Conservation (phyloP, 2,329 filamentous ascomycete genomes). For the Penicillium sp. region DNA sequence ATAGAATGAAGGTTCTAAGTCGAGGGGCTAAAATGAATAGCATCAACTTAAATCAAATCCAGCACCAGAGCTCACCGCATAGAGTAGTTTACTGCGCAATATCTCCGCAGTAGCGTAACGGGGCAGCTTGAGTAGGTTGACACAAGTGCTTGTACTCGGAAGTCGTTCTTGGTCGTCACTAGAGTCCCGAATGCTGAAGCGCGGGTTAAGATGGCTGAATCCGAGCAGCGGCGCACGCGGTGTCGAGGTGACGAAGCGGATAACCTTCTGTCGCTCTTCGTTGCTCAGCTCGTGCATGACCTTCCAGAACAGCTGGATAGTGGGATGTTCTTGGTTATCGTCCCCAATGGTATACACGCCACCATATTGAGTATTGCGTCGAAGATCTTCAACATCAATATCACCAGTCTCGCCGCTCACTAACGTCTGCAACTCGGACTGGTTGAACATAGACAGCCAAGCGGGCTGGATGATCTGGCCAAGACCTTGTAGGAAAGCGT, state of each 20-base stretch:
- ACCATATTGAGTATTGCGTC: conserved; percentile 81
- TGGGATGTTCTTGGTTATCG: conserved; percentile 82
- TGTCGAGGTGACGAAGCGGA: conserved; percentile 95
- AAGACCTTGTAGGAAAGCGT: conserved; percentile 84
- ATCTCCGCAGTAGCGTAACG: conserved; percentile 69
- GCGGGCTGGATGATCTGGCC: conserved; percentile 84
- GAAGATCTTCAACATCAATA: conserved; percentile 85
- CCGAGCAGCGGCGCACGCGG: conserved; percentile 87
- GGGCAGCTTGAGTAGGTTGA: conserved; percentile 91
- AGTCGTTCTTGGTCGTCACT: conserved; percentile 75
- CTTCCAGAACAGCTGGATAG: conserved; percentile 85
- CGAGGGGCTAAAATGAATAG: conserved; percentile 3
- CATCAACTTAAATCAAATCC: conserved; percentile 75
- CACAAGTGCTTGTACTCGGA: conserved; percentile 93
- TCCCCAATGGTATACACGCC: conserved; percentile 90
- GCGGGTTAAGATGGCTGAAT: conserved; percentile 81
- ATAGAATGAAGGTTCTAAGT: not conserved
- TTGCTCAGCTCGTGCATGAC: conserved; percentile 79
- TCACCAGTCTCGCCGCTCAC: conserved; percentile 84
- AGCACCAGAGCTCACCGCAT: conserved; percentile 85
- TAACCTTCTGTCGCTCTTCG: conserved; percentile 76
- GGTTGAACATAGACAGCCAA: conserved; percentile 99
- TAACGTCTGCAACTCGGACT: conserved; percentile 88
- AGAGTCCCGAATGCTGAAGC: conserved; percentile 87
- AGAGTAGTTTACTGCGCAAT: conserved; percentile 79